Base-by-base conservation (phyloP, 495 filamentous ascomycete genomes). In the Podospora pseudocomata region DNA sequence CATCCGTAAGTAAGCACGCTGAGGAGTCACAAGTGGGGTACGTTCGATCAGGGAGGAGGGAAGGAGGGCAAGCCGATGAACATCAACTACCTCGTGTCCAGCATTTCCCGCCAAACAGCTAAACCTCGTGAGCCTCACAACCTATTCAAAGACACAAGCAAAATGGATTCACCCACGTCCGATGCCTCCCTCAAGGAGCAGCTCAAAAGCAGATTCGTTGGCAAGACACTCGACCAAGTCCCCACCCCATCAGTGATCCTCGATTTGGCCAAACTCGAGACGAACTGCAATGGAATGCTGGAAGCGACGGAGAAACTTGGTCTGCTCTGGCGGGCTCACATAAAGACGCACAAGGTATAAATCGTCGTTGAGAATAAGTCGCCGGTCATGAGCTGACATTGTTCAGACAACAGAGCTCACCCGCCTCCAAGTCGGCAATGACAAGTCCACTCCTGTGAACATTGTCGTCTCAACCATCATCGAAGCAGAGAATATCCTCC, bases 291-390 rank as follows among this genome's bases (percentile, higher is more conserved):
- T 66, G 80, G 86, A 62, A 94, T 97, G 90, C 85, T 92, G 16
- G 79, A 88, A 62, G 86, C 90, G 0, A 83, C 85, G 4, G 73
- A 83, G 58, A 70, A 74, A 44, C 81, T 94, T 4, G 82, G 81
- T 1, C 80, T 94, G 26, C 85, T 84, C 27, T 96, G 93, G 80
- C 80, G 93, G 65, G 88, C 91, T 5, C 93, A 97, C 77, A 87
- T 95, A 65, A 96, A 96, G 73, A 91, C 91, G 26, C 93, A 96
- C 74, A 97, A 96, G 79, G 92, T 90, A 74, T 23, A 23, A 23
- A 23, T 23, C 23, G 23, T 23, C 23, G 23, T 23, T 23, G 23
- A 23, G 23, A 23, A 23, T 23, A 23, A 23, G 23, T 23, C 23
- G 23, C 58, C 15, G 63, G 11, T 53, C 65, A 44, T 53, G 64